Evolutionary conservation across 2,329 filamentous ascomycete genomes (phyloP).

Genomic region (Pezicula radicicola): DNA sequence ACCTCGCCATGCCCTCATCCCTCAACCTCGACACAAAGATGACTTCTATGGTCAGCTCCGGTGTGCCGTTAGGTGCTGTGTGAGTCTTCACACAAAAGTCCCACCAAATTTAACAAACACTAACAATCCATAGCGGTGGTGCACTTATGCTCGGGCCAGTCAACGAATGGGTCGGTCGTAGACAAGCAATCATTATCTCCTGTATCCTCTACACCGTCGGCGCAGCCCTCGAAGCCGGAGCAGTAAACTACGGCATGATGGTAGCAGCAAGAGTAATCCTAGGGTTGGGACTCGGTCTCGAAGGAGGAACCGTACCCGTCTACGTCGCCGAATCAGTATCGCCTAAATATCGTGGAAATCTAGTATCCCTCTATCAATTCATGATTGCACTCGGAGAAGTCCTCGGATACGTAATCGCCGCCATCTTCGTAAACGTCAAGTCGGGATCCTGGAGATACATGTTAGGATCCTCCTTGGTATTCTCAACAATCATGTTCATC

Average conservation of each 20-base stretch:
- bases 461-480: slow-evolving; percentile 68
- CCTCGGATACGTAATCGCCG: slow-evolving; percentile 68
- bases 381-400: slow-evolving; percentile 75
- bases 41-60: slow-evolving; percentile 65
- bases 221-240: slow-evolving; percentile 64
- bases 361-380: slow-evolving; percentile 73
- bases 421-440: slow-evolving; percentile 65
- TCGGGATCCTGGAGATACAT: slow-evolving; percentile 72
- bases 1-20: slow-evolving; percentile 60
- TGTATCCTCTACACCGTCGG: slow-evolving; percentile 69
- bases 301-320: slow-evolving; percentile 71
- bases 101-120: not conserved
- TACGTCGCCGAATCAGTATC: slow-evolving; percentile 74
- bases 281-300: slow-evolving; percentile 67
- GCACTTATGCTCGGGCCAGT: slow-evolving; percentile 63
- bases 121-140: slow-evolving; percentile 41
- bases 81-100: not conserved
- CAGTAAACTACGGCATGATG: slow-evolving; percentile 70
- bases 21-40: slow-evolving; percentile 52
- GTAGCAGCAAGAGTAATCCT: slow-evolving; percentile 65
- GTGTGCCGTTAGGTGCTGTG: slow-evolving; percentile 70
- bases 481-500: slow-evolving; percentile 59
- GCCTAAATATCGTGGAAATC: slow-evolving; percentile 63
- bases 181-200: slow-evolving; percentile 67
- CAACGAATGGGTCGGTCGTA: slow-evolving; percentile 66